A percentile compares a stretch with the other conserved stretches of the same genome.
Evolutionary conservation across 2,329 filamentous ascomycete species (phyloP).

Genomic region (Lachnellula cervina): DNA sequence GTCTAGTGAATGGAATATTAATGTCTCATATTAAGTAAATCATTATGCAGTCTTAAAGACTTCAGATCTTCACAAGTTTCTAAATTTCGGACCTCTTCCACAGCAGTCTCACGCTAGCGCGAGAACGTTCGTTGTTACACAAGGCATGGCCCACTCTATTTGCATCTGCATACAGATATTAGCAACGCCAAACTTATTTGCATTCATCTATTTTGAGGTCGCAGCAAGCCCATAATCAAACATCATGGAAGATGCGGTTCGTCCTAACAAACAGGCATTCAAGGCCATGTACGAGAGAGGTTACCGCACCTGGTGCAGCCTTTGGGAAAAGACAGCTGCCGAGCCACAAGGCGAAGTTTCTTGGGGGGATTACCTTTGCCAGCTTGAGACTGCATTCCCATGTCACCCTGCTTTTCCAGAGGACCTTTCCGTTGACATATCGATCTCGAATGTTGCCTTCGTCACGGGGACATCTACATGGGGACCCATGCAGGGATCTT

Average conservation of each 20-base stretch:
- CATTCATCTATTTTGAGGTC: too few species aligned
- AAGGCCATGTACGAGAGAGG: constrained; percentile 27
- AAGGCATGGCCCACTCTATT: too few species aligned
- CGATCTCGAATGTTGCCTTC: constrained; percentile 20
- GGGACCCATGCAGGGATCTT: constrained; percentile 13
- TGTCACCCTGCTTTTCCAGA: constrained; percentile 22
- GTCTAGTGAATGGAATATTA: too few species aligned
- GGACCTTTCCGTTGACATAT: constrained; percentile 16
- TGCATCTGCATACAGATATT: too few species aligned
- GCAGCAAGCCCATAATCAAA: neutral
- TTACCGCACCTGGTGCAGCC: constrained; percentile 25
- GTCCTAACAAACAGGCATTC: constrained; percentile 22
- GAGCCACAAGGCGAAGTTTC: constrained; percentile 11
- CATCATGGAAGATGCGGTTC: constrained; percentile 23
- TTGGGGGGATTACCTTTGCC: constrained; percentile 14
- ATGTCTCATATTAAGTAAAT: too few species aligned
- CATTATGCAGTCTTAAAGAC: too few species aligned
- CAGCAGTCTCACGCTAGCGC: too few species aligned
- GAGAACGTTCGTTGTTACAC: too few species aligned
- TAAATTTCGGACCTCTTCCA: too few species aligned
- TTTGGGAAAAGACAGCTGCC: constrained; percentile 20
- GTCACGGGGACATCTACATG: constrained; percentile 22
- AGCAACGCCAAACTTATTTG: too few species aligned
- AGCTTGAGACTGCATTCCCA: constrained; percentile 16
- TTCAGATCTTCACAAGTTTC: too few species aligned